A percentile compares a stretch with the other conserved stretches of the same genome.
Conservation (phyloP, 2,329 filamentous ascomycete species). For the Fusarium nurragi region DNA sequence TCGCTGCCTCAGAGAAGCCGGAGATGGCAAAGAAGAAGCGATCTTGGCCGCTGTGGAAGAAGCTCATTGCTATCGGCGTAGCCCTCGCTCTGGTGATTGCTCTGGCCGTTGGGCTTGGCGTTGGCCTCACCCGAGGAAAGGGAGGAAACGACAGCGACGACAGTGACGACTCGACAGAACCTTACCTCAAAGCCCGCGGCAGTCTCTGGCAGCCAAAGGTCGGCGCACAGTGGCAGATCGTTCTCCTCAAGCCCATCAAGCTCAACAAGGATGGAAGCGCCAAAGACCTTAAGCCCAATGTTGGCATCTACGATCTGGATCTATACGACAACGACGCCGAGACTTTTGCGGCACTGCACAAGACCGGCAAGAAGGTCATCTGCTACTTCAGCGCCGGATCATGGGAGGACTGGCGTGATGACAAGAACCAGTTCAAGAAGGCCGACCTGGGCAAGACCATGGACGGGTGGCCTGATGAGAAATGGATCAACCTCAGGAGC, state of each 20-base stretch:
- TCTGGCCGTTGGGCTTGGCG: conserved; percentile 64
- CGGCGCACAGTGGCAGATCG: conserved; percentile 69
- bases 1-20: conserved; percentile 12
- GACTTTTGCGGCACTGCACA: conserved; percentile 64
- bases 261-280: conserved; percentile 52
- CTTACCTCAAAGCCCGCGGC: conserved; percentile 35
- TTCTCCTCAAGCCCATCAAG: conserved; percentile 58
- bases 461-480: conserved; percentile 72
- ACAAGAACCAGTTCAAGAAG: conserved; percentile 63
- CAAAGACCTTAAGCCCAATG: conserved; percentile 52
- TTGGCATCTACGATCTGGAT: conserved; percentile 60
- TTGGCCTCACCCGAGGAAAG: conserved; percentile 58
- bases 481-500: conserved; percentile 70
- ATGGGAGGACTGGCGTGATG: conserved; percentile 70
- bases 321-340: conserved; percentile 63
- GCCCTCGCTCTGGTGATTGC: conserved; percentile 49
- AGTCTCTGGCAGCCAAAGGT: conserved; percentile 62
- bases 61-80: conserved; percentile 42
- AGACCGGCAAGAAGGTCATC: conserved; percentile 68
- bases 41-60: conserved; percentile 47
- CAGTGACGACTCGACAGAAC: conserved; percentile 30
- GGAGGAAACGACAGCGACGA: conserved; percentile 34
- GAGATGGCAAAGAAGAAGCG: conserved; percentile 11
- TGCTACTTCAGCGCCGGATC: conserved; percentile 81
- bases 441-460: conserved; percentile 67